These are phyloP conservation scores for Delonix regia DNA, from an alignment of 306 rosid species.

Conservation along the genomic window DNA sequence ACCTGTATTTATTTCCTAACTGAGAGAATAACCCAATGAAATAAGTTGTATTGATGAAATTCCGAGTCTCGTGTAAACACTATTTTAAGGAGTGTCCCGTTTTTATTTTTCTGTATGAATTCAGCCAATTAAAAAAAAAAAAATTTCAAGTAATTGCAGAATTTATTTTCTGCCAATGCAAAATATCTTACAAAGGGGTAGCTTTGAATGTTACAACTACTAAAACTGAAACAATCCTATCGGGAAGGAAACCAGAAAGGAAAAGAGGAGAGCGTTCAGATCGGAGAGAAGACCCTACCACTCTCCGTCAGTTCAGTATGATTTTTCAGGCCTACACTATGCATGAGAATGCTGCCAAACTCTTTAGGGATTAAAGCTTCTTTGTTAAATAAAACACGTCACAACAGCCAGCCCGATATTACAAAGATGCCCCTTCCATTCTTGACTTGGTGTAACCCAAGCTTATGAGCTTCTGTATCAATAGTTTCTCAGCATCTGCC, in stretches of 20 bases:
- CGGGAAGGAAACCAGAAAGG: not conserved
- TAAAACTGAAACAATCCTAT: not conserved
- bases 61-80: no score
- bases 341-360: not conserved
- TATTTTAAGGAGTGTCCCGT: no score
- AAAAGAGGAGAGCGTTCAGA: not conserved
- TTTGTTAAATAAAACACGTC: not conserved
- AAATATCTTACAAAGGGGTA: not conserved
- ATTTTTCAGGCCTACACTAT: not conserved
- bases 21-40: not conserved
- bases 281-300: not conserved
- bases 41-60: not conserved
- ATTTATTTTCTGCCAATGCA: not conserved
- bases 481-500: conserved; percentile 83
- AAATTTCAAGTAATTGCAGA: not conserved
- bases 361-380: not conserved
- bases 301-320: not conserved
- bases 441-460: conserved; percentile 67
- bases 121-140: not conserved
- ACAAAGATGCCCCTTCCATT: conserved; percentile 48
- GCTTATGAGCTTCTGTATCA: conserved; percentile 70
- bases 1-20: not conserved
- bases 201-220: not conserved
- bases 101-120: not conserved
- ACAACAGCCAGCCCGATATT: conserved; percentile 13